Evolutionary conservation across 169 alveolate species (phyloP).

Genomic region (Plasmodium inui): DNA sequence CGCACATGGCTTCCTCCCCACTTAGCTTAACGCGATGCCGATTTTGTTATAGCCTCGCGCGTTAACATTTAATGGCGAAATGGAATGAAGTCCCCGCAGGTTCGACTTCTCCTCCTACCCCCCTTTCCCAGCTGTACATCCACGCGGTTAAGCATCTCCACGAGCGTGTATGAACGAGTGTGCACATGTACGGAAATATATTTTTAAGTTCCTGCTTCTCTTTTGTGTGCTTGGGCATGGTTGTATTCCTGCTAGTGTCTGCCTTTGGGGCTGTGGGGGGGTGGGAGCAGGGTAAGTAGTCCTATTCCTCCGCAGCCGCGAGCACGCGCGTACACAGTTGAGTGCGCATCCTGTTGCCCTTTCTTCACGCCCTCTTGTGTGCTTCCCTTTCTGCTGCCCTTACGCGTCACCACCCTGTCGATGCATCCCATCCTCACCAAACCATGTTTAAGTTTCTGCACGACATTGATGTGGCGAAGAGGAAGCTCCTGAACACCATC

Average conservation of each 20-base stretch:
- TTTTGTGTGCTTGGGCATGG: background rate
- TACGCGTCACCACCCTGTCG: background rate
- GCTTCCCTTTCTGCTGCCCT: background rate
- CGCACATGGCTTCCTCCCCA: background rate
- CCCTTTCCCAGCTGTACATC: background rate
- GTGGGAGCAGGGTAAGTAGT: background rate
- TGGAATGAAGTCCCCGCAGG: background rate
- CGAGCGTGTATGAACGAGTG: background rate
- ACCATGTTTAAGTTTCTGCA: constrained; percentile 33
- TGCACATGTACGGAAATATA: background rate
- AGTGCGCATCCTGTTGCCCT: background rate
- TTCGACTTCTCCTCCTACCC: background rate
- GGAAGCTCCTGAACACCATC: constrained; percentile 8
- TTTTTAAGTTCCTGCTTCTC: background rate
- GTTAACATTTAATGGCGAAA: background rate
- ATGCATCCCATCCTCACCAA: background rate
- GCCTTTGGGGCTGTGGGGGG: background rate
- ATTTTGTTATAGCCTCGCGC: background rate
- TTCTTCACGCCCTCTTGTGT: no score
- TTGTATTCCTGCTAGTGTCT: background rate
- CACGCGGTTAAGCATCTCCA: background rate
- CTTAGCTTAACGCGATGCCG: background rate
- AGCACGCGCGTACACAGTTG: background rate
- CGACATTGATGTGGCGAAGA: constrained; percentile 40
- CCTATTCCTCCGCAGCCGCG: background rate